Percentiles rank a stretch among this genome's conserved stretches.
phyloP scores from a whole-genome alignment of 495 filamentous ascomycete genomes.

The Penicillium simplicissimum region DNA sequence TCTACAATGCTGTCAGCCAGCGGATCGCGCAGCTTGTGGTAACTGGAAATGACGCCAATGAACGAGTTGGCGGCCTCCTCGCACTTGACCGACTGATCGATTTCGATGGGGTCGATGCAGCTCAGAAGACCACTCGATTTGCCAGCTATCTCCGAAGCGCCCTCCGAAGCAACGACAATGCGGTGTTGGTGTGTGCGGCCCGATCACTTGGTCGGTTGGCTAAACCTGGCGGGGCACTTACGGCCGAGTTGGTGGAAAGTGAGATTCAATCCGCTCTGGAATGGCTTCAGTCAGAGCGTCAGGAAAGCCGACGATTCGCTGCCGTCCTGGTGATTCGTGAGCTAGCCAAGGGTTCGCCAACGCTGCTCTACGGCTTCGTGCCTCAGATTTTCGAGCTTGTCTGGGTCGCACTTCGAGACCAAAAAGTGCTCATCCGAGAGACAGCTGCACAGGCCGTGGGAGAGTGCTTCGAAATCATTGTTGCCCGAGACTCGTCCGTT shows the following conservation, averaged over 20 bases:
- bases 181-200: constrained; percentile 83
- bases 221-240: constrained; percentile 87
- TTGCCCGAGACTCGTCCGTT: constrained; percentile 80
- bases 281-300: constrained; percentile 92
- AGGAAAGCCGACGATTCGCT: constrained; percentile 87
- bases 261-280: constrained; percentile 94
- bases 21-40: constrained; percentile 72
- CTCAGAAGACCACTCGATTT: constrained; percentile 91
- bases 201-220: constrained; percentile 86
- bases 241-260: constrained; percentile 93
- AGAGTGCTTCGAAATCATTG: constrained; percentile 91
- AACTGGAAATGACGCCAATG: constrained; percentile 79
- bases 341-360: constrained; percentile 86
- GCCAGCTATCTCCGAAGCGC: constrained; percentile 85
- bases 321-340: constrained; percentile 89
- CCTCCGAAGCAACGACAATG: constrained; percentile 82
- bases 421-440: constrained; percentile 84
- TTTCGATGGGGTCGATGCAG: constrained; percentile 92
- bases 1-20: constrained; percentile 76
- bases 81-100: constrained; percentile 91
- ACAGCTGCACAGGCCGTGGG: constrained; percentile 88
- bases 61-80: constrained; percentile 86
- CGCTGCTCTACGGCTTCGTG: constrained; percentile 89
- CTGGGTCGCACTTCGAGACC: constrained; percentile 90
- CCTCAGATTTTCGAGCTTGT: constrained; percentile 88